A percentile compares a stretch with the other conserved stretches of the same genome.
These are phyloP conservation scores for Alopecurus myosuroides DNA, from an alignment of 176 grass and related monocot species.

Conservation along the genomic window DNA sequence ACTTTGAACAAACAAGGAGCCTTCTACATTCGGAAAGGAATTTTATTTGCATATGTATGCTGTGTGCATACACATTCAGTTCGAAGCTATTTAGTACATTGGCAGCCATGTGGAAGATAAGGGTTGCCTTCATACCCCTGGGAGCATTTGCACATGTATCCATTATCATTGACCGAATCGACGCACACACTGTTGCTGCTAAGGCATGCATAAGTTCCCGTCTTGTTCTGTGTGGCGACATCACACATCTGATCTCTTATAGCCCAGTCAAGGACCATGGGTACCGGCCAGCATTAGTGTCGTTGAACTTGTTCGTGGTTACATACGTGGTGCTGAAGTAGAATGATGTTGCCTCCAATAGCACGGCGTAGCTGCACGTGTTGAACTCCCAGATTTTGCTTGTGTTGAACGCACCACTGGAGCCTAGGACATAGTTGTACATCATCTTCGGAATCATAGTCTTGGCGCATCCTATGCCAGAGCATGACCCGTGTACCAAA, in stretches of 20 bases:
- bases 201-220: background rate
- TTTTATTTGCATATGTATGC: background rate
- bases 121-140: slow-evolving; percentile 20
- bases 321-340: background rate
- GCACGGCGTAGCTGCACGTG: background rate
- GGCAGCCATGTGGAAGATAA: slow-evolving; percentile 14
- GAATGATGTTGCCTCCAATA: background rate
- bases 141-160: slow-evolving; percentile 22
- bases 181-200: background rate
- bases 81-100: background rate
- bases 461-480: slow-evolving; percentile 36
- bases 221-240: background rate
- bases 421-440: rapidly evolving
- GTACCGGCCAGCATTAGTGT: background rate
- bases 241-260: background rate
- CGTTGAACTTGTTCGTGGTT: background rate
- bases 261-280: background rate
- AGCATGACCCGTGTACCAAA: background rate
- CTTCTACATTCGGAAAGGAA: background rate
- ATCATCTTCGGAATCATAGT: background rate
- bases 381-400: background rate
- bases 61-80: background rate
- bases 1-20: background rate
- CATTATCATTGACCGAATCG: background rate
- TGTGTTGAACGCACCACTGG: background rate